phyloP scores from a whole-genome alignment of 2,329 filamentous ascomycete species.

The Volutella citrinella region DNA sequence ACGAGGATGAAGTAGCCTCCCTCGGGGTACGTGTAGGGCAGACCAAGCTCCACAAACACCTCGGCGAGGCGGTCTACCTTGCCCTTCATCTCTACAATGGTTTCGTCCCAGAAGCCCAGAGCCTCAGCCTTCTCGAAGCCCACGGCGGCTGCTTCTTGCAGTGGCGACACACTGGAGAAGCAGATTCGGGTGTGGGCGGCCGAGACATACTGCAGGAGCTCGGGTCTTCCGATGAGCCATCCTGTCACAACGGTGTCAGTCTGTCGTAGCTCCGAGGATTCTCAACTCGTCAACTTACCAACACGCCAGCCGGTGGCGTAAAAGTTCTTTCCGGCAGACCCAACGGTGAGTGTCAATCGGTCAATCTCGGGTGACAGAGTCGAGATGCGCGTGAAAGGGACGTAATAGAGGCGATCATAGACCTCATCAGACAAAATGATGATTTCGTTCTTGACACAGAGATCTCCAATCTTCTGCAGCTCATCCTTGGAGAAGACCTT shows the following conservation, averaged over 20 bases:
- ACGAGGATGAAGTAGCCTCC: conserved; percentile 97
- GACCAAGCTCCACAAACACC: conserved; percentile 69
- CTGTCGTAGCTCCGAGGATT: too few species aligned
- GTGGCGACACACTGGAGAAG: conserved; percentile 87
- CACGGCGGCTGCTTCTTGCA: conserved; percentile 91
- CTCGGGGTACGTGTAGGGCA: conserved; percentile 88
- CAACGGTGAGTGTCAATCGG: conserved; percentile 85
- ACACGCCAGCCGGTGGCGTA: conserved; percentile 98
- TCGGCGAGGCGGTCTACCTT: conserved; percentile 88
- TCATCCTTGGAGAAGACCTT: conserved; percentile 90
- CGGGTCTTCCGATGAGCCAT: conserved; percentile 85
- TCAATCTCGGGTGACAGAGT: conserved; percentile 90
- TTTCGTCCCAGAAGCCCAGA: conserved; percentile 82
- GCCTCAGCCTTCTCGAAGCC: conserved; percentile 89
- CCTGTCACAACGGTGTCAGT: too few species aligned
- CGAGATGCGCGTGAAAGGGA: conserved; percentile 88
- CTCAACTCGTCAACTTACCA: conserved; percentile 41
- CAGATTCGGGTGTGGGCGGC: conserved; percentile 95
- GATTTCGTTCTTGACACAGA: conserved; percentile 90
- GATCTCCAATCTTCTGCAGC: conserved; percentile 76
- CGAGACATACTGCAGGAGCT: conserved; percentile 87
- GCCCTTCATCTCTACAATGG: conserved; percentile 80
- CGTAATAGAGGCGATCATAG: conserved; percentile 93
- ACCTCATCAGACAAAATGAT: conserved; percentile 92
- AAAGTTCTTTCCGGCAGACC: conserved; percentile 96